Base-by-base conservation (phyloP, 768 basidiomycete genomes). In the Antrodiella citrinella region DNA sequence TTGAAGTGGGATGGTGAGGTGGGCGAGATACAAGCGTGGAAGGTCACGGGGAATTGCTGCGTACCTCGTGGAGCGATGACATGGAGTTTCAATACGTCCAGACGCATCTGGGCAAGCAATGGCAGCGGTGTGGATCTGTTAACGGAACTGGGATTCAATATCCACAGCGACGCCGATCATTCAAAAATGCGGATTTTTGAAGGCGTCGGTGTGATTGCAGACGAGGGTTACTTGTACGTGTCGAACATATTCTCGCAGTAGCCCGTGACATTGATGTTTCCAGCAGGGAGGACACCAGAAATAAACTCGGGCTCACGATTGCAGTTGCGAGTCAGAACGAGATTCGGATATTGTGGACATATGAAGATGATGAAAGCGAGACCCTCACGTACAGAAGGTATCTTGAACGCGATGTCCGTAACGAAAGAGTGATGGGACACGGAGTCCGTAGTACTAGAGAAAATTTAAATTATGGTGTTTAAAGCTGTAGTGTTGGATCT, bases 41-140 rank as follows among this genome's bases (percentile, higher is more conserved):
- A 62, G 52, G 38, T 62, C 44, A 60, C 56, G 1, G 61, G 61
- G 12, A 54, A 57, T 23, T 7, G 35, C 11, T 49, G 55, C 46
- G 54, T 60, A 3, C 59, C 59, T 21, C 56, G 56, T 9, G 59
- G 59, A 4, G 51, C 26, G 44, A 47, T 46, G 22, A 56, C 49
- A 26, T 60, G 59, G 59, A 44, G 47, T 11, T 46, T 54, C 18
- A 7, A 35, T 35, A 15, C 7, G 30, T 7, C 30, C 7, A 15
- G 15, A 35, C 30, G 7, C 30, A 7, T 15, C 30, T 35, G 7
- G 7, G 7, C 30, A 35, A 7, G 30, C 7, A 35, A 35, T 15
- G 30, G n/a, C n/a, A n/a, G n/a, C n/a, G n/a, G n/a, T n/a, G n/a
- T n/a, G n/a, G n/a, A 35, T 7, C 30, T 35, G 7, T 15, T 35